These are phyloP conservation scores for Aegilops speltoides DNA, from an alignment of 176 grass and related monocot genomes.

Conservation along the genomic window DNA sequence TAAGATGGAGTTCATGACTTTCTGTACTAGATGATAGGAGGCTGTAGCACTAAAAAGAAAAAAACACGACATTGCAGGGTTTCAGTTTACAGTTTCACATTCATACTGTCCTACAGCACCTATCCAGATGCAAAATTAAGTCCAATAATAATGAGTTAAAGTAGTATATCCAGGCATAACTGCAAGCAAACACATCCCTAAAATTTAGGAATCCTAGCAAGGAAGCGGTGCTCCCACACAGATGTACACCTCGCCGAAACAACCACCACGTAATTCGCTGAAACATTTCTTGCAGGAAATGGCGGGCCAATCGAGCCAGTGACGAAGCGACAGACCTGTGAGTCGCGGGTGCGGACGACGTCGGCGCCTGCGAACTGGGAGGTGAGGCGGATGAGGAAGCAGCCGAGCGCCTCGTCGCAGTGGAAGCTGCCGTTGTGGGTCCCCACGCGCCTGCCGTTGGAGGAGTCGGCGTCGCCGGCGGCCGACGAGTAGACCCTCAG, in stretches of 20 bases:
- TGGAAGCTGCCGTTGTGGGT: slow-evolving; percentile 99
- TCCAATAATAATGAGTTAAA: neutral
- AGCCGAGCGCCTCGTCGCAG: slow-evolving; percentile 98
- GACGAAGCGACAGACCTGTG: slow-evolving; percentile 42
- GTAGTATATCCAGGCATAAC: neutral
- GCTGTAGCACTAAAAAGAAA: too few relatives aligned
- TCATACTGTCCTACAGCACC: neutral
- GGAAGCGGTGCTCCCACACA: neutral
- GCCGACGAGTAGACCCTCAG: slow-evolving; percentile 40
- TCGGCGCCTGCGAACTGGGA: slow-evolving; percentile 74
- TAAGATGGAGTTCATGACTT: neutral
- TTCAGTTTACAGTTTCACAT: neutral
- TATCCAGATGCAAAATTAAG: neutral
- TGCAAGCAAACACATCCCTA: neutral
- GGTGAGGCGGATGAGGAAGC: slow-evolving; percentile 96
- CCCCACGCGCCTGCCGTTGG: slow-evolving; percentile 66
- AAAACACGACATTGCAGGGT: neutral
- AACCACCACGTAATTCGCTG: neutral
- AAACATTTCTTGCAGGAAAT: slow-evolving; percentile 1
- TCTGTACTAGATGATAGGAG: neutral
- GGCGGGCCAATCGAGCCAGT: neutral
- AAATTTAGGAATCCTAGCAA: neutral
- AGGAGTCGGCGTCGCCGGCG: slow-evolving; percentile 27
- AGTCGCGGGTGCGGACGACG: slow-evolving; percentile 75
- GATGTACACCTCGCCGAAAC: neutral